Evolutionary conservation across 2,329 filamentous ascomycete genomes (phyloP).

Genomic region (Fusarium verticillioides): DNA sequence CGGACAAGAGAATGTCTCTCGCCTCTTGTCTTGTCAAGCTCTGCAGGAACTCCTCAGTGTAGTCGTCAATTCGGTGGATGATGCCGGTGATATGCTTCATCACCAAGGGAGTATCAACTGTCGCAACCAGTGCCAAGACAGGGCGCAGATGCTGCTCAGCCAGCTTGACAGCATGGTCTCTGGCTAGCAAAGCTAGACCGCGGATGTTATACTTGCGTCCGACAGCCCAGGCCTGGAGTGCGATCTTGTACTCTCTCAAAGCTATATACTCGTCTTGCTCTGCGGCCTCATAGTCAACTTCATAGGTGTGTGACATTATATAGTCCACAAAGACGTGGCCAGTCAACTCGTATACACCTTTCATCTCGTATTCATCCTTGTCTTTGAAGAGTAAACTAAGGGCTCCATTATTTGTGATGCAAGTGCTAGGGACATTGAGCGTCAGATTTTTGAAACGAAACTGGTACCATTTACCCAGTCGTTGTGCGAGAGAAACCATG

Average conservation of each 20-base stretch:
- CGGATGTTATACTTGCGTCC: background rate
- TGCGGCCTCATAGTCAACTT: background rate
- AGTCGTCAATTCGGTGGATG: background rate
- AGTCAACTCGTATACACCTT: background rate
- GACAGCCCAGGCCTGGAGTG: background rate
- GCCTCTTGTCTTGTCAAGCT: background rate
- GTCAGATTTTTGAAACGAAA: background rate
- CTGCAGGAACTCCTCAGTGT: background rate
- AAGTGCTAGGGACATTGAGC: background rate
- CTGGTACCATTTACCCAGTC: background rate
- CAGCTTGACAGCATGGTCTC: background rate
- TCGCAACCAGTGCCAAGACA: background rate
- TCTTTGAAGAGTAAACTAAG: background rate
- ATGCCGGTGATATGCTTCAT: background rate
- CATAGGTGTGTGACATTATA: background rate
- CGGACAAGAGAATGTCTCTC: fast-evolving
- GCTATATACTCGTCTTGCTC: background rate
- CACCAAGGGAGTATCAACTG: background rate
- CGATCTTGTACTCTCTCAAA: background rate
- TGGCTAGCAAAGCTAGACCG: background rate
- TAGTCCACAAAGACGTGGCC: background rate
- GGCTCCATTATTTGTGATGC: background rate
- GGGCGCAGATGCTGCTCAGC: too few relatives aligned
- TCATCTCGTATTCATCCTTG: background rate
- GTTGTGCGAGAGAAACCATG: background rate